Evolutionary conservation across 2,329 filamentous ascomycete species (phyloP).

Genomic region (Emmonsiellopsis sp.): DNA sequence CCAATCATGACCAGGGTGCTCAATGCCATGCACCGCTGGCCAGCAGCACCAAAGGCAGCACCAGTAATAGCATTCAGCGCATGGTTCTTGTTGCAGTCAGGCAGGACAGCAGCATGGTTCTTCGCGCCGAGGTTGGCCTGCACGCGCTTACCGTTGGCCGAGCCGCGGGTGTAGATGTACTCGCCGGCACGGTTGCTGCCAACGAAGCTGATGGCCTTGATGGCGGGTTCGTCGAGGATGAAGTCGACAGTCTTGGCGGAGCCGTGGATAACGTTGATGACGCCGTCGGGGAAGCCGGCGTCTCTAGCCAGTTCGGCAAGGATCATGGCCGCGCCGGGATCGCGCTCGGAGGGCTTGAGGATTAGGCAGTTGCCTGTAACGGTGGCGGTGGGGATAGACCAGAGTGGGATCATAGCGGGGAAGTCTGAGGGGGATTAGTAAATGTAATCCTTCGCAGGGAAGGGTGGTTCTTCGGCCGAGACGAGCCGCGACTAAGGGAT

Average conservation of each 20-base stretch:
- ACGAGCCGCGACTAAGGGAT: background rate
- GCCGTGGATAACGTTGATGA: constrained; percentile 59
- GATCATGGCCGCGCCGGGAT: constrained; percentile 57
- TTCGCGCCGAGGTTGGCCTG: constrained; percentile 62
- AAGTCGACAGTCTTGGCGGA: constrained; percentile 57
- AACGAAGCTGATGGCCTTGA: constrained; percentile 61
- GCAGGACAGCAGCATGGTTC: constrained; percentile 59
- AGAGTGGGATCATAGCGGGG: constrained; percentile 62
- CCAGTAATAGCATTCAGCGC: constrained; percentile 56
- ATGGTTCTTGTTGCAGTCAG: constrained; percentile 61
- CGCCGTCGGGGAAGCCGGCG: constrained; percentile 55
- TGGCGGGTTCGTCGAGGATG: constrained; percentile 57
- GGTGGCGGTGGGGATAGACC: constrained; percentile 56
- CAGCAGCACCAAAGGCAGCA: constrained; percentile 59
- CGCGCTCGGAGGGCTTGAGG: constrained; percentile 58
- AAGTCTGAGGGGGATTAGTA: constrained; percentile 43
- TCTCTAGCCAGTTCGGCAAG: constrained; percentile 54
- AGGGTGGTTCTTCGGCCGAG: background rate
- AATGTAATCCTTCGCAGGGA: constrained; percentile 26
- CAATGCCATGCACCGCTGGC: constrained; percentile 61
- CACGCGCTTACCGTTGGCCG: constrained; percentile 60
- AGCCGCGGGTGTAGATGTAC: constrained; percentile 58
- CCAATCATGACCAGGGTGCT: constrained; percentile 57
- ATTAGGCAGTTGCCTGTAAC: constrained; percentile 56
- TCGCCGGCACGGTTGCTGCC: constrained; percentile 60